These are phyloP conservation scores for Sporothrix humicola DNA, from an alignment of 2,329 filamentous ascomycete genomes.

Conservation along the genomic window DNA sequence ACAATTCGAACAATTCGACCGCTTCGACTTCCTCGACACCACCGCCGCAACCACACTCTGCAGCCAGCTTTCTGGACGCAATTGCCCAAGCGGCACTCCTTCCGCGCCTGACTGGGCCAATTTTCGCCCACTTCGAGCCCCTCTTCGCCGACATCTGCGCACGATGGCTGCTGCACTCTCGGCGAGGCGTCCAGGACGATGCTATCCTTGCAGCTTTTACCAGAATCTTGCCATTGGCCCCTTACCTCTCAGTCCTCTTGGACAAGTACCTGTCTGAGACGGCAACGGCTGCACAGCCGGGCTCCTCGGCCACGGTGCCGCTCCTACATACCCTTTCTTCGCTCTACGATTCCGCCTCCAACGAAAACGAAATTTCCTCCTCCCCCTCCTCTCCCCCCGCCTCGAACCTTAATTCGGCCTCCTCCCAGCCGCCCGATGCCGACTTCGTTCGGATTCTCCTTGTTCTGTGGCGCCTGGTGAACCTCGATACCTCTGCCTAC, in stretches of 20 bases:
- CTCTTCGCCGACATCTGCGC: constrained; percentile 83
- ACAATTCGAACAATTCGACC: constrained; percentile 7
- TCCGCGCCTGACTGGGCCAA: constrained; percentile 69
- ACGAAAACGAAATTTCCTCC: constrained; percentile 3
- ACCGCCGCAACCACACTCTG: constrained; percentile 2
- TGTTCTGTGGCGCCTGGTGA: constrained; percentile 78
- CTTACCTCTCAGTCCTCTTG: constrained; percentile 76
- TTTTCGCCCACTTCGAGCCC: constrained; percentile 76
- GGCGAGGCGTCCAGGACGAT: constrained; percentile 48
- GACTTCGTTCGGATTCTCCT: constrained; percentile 58
- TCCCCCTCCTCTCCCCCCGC: background rate
- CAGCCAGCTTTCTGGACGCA: constrained; percentile 67
- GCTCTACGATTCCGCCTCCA: constrained; percentile 19
- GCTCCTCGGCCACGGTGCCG: background rate
- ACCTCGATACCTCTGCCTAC: constrained; percentile 74
- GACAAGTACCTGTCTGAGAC: constrained; percentile 51
- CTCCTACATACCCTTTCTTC: constrained; percentile 23
- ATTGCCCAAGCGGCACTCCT: constrained; percentile 73
- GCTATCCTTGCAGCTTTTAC: constrained; percentile 73
- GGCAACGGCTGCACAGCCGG: background rate
- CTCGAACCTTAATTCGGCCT: constrained; percentile 3
- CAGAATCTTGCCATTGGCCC: constrained; percentile 79
- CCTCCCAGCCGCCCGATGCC: constrained; percentile 37
- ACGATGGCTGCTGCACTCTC: constrained; percentile 68
- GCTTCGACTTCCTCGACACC: constrained; percentile 12